Base-by-base conservation (phyloP, 345 rosid species). In the Melaleuca quinquenervia region DNA sequence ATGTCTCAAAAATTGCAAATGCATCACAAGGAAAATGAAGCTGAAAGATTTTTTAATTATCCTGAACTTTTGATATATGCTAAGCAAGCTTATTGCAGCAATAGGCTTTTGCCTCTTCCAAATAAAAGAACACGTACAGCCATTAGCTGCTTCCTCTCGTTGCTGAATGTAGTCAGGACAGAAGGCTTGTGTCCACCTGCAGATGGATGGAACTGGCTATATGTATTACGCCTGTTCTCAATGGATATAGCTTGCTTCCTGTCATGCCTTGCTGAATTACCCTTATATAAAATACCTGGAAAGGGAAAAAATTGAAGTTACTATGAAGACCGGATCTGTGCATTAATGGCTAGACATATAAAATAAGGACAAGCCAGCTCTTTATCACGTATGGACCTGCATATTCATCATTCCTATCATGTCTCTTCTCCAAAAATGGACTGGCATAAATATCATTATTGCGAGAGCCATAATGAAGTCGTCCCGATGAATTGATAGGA, bases 201-300 rank as follows among this genome's bases (percentile, higher is more conserved):
- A 76, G 87, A 83, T 45, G 90, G 83, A 84, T 87, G 89, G 82
- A 75, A 86, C 89, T 90, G 93, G 87, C 58, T 87, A 84, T 94
- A 94, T 9, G 95, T 92, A 86, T 91, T 88, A 62, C 97, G 94
- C 87, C 89, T 90, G 84, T 89, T 91, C 92, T 93, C 96, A 82
- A 89, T 92, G 45, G 85, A 75, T 52, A 88, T 87, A 89, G 82
- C 62, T 49, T 89, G 93, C 83, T 87, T 90, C 89, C 91, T 93
- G 82, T 92, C 92, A 84, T 88, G 83, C 89, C 86, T 94, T 85
- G 89, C 89, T 44, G 85, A 84, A 89, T 85, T 18, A 83, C 92
- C 93, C 91, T 87, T 93, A 44, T 87, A 78, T 60, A 88, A 88
- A 70, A 91, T 89, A 87, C 88, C 96, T 94, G 93, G 86, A 84